A percentile compares a stretch with the other conserved stretches of the same genome.
These are phyloP conservation scores for Chytridium lagenaria DNA, from an alignment of 371 early-diverging fungal species.

Conservation along the genomic window DNA sequence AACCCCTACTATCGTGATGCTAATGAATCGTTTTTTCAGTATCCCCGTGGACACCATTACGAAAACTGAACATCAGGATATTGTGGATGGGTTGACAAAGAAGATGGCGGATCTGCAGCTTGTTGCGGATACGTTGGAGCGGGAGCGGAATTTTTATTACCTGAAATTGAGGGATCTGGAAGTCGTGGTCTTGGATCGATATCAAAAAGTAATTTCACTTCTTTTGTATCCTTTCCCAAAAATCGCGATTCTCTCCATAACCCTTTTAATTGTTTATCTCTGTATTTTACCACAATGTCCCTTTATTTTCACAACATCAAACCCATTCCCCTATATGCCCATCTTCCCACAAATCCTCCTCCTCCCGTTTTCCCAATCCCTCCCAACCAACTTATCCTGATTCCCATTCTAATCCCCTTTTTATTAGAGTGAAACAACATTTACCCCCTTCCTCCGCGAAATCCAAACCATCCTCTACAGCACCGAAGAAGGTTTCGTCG, in stretches of 20 bases:
- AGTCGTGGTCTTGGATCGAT: slow-evolving; percentile 73
- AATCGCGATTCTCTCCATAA: not conserved
- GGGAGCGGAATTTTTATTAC: slow-evolving; percentile 91
- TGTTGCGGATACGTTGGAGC: slow-evolving; percentile 79
- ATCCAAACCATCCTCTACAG: slow-evolving; percentile 82
- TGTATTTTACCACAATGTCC: too few relatives aligned
- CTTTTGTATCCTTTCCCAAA: too few relatives aligned
- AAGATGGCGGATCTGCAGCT: slow-evolving; percentile 40
- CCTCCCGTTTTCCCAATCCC: too few relatives aligned
- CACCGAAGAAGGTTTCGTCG: slow-evolving; percentile 68
- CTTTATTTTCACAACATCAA: too few relatives aligned
- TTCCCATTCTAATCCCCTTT: not conserved
- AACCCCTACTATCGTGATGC: too few relatives aligned
- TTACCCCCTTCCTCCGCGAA: slow-evolving; percentile 59
- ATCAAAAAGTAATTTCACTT: slow-evolving; percentile 32
- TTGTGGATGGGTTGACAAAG: not conserved
- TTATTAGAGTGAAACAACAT: slow-evolving; percentile 6
- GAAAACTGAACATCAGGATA: slow-evolving; percentile 1
- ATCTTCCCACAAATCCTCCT: too few relatives aligned
- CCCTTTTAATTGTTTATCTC: too few relatives aligned
- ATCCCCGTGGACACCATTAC: too few relatives aligned
- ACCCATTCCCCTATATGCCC: too few relatives aligned
- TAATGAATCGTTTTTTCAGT: too few relatives aligned
- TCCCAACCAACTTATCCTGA: slow-evolving; percentile 1
- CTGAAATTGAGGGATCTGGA: slow-evolving; percentile 87